These are phyloP conservation scores for Sporobolomyces phaffii DNA, from an alignment of 768 basidiomycete species.

Conservation along the genomic window DNA sequence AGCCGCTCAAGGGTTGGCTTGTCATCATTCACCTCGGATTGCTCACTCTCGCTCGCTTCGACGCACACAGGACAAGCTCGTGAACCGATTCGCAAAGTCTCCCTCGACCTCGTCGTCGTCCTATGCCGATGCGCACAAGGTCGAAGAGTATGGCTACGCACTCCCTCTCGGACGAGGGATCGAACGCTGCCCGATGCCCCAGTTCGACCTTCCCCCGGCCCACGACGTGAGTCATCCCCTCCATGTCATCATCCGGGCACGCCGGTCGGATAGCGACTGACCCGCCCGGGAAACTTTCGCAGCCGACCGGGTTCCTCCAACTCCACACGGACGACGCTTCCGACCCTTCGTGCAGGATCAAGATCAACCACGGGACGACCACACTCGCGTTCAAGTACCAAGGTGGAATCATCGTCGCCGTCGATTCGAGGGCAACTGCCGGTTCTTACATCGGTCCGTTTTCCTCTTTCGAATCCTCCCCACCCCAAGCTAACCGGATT, in stretches of 20 bases:
- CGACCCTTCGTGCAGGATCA: constrained; percentile 90
- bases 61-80: constrained; percentile 30
- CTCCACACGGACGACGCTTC: constrained; percentile 93
- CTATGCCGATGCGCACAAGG: neutral
- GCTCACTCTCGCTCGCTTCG: no score
- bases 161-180: constrained; percentile 37
- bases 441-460: constrained; percentile 88
- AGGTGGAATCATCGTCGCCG: constrained; percentile 97
- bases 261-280: no score
- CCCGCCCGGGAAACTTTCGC: no score
- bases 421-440: constrained; percentile 96
- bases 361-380: constrained; percentile 97
- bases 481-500: neutral
- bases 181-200: constrained; percentile 36
- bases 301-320: constrained; percentile 87
- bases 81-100: constrained; percentile 19
- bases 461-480: neutral
- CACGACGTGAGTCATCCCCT: constrained; percentile 22
- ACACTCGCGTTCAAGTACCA: constrained; percentile 94
- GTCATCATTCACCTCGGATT: constrained; percentile 1
- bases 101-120: neutral
- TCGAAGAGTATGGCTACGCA: constrained; percentile 36
- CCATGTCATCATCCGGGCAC: neutral
- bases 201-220: constrained; percentile 28
- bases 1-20: neutral